phyloP scores from a whole-genome alignment of 1,284 basidiomycete species.

The Malassezia dermatis region DNA sequence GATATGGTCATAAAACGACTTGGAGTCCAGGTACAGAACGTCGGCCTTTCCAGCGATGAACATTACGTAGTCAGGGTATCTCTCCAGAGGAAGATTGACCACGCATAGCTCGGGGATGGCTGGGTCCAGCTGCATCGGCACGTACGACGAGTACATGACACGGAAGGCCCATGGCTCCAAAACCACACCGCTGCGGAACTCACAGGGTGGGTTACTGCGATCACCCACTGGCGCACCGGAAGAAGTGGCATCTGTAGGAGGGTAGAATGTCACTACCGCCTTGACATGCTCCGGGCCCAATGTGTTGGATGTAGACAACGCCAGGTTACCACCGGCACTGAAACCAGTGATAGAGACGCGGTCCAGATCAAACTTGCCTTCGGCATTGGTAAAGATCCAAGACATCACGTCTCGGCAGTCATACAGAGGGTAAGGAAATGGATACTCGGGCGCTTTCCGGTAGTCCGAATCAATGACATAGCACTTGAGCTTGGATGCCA shows the following conservation, averaged over 20 bases:
- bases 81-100: constrained; percentile 16
- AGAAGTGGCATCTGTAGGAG: constrained; percentile 25
- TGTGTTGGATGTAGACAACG: constrained; percentile 20
- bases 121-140: constrained; percentile 19
- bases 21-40: constrained; percentile 26
- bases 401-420: constrained; percentile 27
- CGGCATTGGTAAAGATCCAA: constrained; percentile 21
- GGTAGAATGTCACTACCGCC: constrained; percentile 23
- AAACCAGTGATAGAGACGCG: constrained; percentile 33
- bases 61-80: constrained; percentile 21
- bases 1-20: constrained; percentile 24
- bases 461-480: constrained; percentile 14
- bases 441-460: constrained; percentile 40
- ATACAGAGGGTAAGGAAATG: constrained; percentile 28
- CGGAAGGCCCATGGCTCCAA: constrained; percentile 23
- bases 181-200: constrained; percentile 22
- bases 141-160: constrained; percentile 27
- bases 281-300: constrained; percentile 26
- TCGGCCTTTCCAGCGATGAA: constrained; percentile 29
- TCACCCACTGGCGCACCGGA: constrained; percentile 13
- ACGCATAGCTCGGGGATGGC: constrained; percentile 24
- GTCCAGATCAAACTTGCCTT: constrained; percentile 19
- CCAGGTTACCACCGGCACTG: constrained; percentile 37
- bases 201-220: constrained; percentile 4
- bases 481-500: constrained; percentile 9